These are phyloP conservation scores for Yamadazyma membranifaciens DNA, from an alignment of 1,139 yeast species.

Conservation along the genomic window DNA sequence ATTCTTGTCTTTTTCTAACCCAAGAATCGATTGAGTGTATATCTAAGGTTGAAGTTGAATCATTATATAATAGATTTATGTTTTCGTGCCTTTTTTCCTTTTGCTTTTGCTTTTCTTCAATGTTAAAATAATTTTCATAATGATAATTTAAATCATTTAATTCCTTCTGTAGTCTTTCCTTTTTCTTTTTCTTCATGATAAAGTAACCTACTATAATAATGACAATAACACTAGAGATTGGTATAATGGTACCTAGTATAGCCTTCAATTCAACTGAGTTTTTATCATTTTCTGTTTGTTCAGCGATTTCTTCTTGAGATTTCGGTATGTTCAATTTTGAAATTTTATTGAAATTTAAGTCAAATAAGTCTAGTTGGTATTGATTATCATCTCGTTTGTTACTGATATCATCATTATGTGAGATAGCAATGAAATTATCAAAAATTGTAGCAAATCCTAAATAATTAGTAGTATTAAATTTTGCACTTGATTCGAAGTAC, in stretches of 20 bases:
- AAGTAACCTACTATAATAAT: slow-evolving; percentile 19
- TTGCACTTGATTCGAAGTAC: slow-evolving; percentile 27
- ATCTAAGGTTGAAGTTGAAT: slow-evolving; percentile 40
- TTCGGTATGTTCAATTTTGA: slow-evolving; percentile 17
- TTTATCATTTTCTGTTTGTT: slow-evolving; percentile 5
- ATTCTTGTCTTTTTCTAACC: slow-evolving; percentile 51
- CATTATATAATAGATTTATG: slow-evolving; percentile 22
- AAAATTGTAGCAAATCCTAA: slow-evolving; percentile 46
- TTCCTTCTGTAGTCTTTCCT: slow-evolving; percentile 20
- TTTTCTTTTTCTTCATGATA: slow-evolving; percentile 21
- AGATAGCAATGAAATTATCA: slow-evolving; percentile 34
- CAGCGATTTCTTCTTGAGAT: slow-evolving; percentile 5
- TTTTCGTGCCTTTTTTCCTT: slow-evolving; percentile 1
- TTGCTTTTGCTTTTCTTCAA: slow-evolving; percentile 7
- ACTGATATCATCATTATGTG: slow-evolving; percentile 4
- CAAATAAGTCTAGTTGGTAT: slow-evolving; percentile 14
- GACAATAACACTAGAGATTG: slow-evolving; percentile 24
- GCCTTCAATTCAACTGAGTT: slow-evolving; percentile 24
- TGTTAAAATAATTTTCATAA: slow-evolving; percentile 26
- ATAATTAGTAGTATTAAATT: slow-evolving; percentile 25
- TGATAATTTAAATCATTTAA: slow-evolving; percentile 34
- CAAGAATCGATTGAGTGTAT: slow-evolving; percentile 47
- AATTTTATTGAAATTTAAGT: slow-evolving; percentile 16
- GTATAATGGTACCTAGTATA: slow-evolving; percentile 37
- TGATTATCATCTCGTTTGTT: slow-evolving; percentile 9